Evolutionary conservation across 495 filamentous ascomycete species (phyloP), one percentile per base, ranked within the genome.

Genomic region (Hypoxylon crocopeplum): DNA sequence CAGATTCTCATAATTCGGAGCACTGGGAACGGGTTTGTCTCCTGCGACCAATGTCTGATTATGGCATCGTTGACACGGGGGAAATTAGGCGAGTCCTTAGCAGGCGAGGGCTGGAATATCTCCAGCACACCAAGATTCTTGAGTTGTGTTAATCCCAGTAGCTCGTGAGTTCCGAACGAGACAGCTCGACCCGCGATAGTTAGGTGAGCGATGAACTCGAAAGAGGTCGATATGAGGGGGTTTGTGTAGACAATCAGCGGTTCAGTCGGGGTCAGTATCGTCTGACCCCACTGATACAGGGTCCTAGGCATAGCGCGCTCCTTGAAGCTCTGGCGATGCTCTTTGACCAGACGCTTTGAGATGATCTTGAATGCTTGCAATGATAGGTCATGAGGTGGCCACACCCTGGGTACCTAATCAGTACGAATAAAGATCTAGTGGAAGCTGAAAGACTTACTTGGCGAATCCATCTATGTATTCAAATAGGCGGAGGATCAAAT

Each of bases 41-140:
- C 32, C 21, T 62, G 41, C 3, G 64, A 42, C 73, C 73, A 77
- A 2, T 62, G 63, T 44, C 60, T 58, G 22, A 75, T 20, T 6
- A 76, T 38, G 7, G 61, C 38, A 45, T 77, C 73, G 11, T 25
- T 68, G 8, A 75, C 29, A 3, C 29, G 38, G 33, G 30, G 48
- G 38, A 48, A 54, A 13, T 25, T 8, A 2, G 17, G 12, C 22
- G 24, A 3, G 11, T 51, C 25, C 2, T 40, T 16, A 3, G n/a
- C 3, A 8, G 15, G 32, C 0, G 2, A 7, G 4, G 33, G 50
- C n/a, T 67, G 58, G 13, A 69, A 40, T 5, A 75, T 46, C 33
- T 75, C 65, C 2, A 77, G 67, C 5, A 72, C 61, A 7, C 54
- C 72, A 2, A 77, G 48, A 21, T 70, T 72, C 34, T 54, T 63